These are phyloP conservation scores for Termitomyces sp. DNA, from an alignment of 768 basidiomycete genomes.

Conservation along the genomic window DNA sequence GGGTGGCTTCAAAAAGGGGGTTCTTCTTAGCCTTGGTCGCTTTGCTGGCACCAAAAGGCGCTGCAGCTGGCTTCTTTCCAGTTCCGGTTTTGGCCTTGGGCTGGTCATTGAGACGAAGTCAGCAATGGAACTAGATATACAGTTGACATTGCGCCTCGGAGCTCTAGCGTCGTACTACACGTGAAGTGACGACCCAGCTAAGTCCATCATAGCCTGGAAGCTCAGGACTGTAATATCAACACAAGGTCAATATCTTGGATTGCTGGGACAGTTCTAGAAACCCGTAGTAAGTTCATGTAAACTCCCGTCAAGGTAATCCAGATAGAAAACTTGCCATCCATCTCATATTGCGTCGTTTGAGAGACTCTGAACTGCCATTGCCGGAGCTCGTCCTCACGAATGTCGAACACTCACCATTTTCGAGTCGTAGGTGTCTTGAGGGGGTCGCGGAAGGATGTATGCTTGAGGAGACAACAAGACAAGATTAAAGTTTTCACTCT, in stretches of 20 bases:
- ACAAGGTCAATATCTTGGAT: constrained; percentile 10
- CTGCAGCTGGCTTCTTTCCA: constrained; percentile 81
- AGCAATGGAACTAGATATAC: constrained; percentile 29
- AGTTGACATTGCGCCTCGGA: constrained; percentile 41
- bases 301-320: constrained; percentile 27
- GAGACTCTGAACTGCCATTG: constrained; percentile 29
- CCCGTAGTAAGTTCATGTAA: constrained; percentile 5
- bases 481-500: not conserved
- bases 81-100: constrained; percentile 67
- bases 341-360: constrained; percentile 21
- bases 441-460: constrained; percentile 14
- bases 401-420: constrained; percentile 47
- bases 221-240: constrained; percentile 29
- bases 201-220: constrained; percentile 31
- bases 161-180: constrained; percentile 41
- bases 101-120: constrained; percentile 91
- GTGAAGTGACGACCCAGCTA: constrained; percentile 28
- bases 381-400: constrained; percentile 32
- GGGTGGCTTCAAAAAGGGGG: constrained; percentile 87
- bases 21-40: constrained; percentile 77
- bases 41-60: constrained; percentile 79
- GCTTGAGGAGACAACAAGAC: not conserved
- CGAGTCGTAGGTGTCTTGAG: constrained; percentile 32
- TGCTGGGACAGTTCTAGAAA: constrained; percentile 21
- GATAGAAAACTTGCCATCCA: constrained; percentile 45